Conservation (phyloP, 805 yeast species). For the Zygosaccharomyces kombuchaensis region DNA sequence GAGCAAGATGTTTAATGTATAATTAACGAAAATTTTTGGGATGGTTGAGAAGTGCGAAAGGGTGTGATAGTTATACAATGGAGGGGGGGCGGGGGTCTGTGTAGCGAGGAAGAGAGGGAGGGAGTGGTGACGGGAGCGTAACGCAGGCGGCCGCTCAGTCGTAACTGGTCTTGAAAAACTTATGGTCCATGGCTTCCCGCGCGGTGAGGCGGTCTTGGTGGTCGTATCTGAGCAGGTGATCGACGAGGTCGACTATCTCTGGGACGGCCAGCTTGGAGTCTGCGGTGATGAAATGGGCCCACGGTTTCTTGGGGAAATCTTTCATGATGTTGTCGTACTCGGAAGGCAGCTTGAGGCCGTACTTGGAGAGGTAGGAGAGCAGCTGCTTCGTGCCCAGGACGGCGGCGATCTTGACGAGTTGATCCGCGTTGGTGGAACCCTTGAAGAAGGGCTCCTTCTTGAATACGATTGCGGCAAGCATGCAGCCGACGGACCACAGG, state of each 20-base stretch:
- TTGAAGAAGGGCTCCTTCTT: constrained; percentile 90
- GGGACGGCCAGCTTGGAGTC: constrained; percentile 51
- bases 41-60: too few species aligned
- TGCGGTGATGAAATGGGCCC: constrained; percentile 57
- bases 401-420: constrained; percentile 81
- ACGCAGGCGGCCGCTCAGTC: background rate
- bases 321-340: constrained; percentile 77
- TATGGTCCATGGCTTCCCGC: constrained; percentile 78
- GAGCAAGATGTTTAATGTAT: background rate
- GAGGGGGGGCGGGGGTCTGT: background rate
- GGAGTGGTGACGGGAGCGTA: too few species aligned
- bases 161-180: constrained; percentile 47
- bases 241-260: constrained; percentile 64
- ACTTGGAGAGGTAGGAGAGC: constrained; percentile 59
- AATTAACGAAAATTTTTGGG: too few species aligned
- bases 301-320: constrained; percentile 59
- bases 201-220: constrained; percentile 88
- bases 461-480: constrained; percentile 84
- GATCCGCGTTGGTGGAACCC: constrained; percentile 88
- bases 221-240: constrained; percentile 70
- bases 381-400: constrained; percentile 82
- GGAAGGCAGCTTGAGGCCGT: constrained; percentile 61
- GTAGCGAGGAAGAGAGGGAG: background rate
- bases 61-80: background rate
- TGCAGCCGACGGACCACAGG: constrained; percentile 88